These are phyloP conservation scores for Pichia sp. DNA, from an alignment of 1,139 yeast genomes.

Conservation along the genomic window DNA sequence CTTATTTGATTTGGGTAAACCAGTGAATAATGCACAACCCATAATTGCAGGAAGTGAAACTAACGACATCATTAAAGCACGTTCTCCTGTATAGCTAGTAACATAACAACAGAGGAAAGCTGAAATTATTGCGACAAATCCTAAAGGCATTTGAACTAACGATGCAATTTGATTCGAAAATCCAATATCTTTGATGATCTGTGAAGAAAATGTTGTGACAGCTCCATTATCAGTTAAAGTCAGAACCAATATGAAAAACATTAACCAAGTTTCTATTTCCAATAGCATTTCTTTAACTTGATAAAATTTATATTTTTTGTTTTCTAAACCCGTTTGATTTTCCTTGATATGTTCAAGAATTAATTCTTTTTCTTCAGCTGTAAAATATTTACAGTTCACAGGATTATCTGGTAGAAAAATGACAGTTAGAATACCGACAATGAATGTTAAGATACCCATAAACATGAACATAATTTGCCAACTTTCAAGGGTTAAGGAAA, in stretches of 20 bases:
- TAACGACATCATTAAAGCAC: constrained; percentile 9
- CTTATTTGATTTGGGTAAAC: constrained; percentile 9
- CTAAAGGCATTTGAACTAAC: constrained; percentile 40
- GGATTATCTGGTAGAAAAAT: constrained; percentile 17
- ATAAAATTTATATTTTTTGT: constrained; percentile 27
- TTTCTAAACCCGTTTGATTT: constrained; percentile 38
- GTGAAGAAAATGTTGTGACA: constrained; percentile 40
- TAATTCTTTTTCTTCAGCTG: constrained; percentile 25
- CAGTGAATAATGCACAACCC: constrained; percentile 14
- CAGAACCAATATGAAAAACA: constrained; percentile 31
- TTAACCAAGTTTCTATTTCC: constrained; percentile 18
- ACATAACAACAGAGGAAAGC: constrained; percentile 15
- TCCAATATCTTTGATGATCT: constrained; percentile 42
- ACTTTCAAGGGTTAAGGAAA: constrained; percentile 14
- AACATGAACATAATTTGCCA: constrained; percentile 24
- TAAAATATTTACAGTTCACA: constrained; percentile 19
- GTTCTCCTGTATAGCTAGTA: constrained; percentile 16
- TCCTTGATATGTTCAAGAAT: constrained; percentile 27
- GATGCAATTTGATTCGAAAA: constrained; percentile 35
- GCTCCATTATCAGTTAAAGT: constrained; percentile 40
- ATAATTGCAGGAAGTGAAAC: constrained; percentile 15
- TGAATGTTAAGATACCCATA: constrained; percentile 23
- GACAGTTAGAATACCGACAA: constrained; percentile 16
- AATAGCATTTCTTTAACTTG: constrained; percentile 17
- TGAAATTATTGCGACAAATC: constrained; percentile 22